These are phyloP conservation scores for Malus hybrid DNA, from an alignment of 331 rosid genomes.

Conservation along the genomic window DNA sequence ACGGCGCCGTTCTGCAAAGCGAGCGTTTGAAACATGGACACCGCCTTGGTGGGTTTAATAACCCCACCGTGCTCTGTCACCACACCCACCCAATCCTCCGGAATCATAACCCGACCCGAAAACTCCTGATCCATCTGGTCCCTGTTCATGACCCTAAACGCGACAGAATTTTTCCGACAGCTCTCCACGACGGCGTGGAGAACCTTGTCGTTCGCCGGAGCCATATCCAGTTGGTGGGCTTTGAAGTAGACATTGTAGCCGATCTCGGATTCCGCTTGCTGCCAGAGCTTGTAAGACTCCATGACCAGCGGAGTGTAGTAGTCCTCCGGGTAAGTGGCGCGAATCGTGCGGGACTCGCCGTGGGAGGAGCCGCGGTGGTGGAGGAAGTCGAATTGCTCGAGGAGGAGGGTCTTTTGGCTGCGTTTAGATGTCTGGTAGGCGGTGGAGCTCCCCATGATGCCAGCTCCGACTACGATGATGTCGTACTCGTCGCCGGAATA, in stretches of 20 bases:
- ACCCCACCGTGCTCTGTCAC: constrained; percentile 52
- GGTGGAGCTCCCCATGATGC: constrained; percentile 81
- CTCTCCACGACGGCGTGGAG: constrained; percentile 30
- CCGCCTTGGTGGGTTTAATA: constrained; percentile 80
- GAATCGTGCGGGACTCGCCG: constrained; percentile 94
- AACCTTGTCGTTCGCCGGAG: constrained; percentile 5
- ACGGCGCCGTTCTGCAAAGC: constrained; percentile 57
- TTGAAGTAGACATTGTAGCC: constrained; percentile 65
- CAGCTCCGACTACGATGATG: constrained; percentile 71
- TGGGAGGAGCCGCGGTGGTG: constrained; percentile 98
- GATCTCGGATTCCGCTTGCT: constrained; percentile 42
- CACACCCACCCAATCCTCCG: constrained; percentile 57
- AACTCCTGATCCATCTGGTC: constrained; percentile 23
- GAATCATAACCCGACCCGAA: constrained; percentile 44
- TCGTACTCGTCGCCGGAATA: constrained; percentile 35
- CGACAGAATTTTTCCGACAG: constrained; percentile 27
- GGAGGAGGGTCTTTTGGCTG: constrained; percentile 45
- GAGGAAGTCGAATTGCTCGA: constrained; percentile 85
- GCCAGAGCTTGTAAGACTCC: constrained; percentile 72
- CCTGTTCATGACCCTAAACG: constrained; percentile 25
- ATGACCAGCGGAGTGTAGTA: constrained; percentile 50
- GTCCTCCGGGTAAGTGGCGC: constrained; percentile 58
- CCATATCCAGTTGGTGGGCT: constrained; percentile 69
- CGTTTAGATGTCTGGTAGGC: constrained; percentile 62
- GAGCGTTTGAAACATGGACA: constrained; percentile 65